Evolutionary conservation across 2,329 filamentous ascomycete genomes (phyloP).

Genomic region (Madurella fahalii): DNA sequence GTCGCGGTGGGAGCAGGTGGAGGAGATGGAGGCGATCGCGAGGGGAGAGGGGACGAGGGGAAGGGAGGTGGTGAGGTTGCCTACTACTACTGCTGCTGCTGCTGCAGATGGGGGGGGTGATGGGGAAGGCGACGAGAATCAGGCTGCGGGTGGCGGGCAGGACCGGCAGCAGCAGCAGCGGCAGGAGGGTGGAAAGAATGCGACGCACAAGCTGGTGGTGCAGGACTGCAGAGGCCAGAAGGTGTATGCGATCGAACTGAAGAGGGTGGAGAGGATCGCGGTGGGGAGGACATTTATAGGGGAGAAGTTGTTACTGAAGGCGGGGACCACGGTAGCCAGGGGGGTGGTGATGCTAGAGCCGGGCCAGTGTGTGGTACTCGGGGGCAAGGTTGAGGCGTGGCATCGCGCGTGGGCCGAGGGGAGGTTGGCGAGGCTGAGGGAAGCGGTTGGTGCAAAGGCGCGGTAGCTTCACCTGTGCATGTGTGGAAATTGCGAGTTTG

Average conservation of each 20-base stretch:
- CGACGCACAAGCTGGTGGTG: constrained; percentile 75
- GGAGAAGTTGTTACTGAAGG: constrained; percentile 70
- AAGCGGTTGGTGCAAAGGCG: constrained; percentile 30
- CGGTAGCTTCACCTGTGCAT: not conserved
- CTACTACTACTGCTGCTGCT: constrained; percentile 41
- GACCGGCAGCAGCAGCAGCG: constrained; percentile 9
- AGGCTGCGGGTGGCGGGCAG: not conserved
- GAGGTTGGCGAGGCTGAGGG: constrained; percentile 64
- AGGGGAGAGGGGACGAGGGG: constrained; percentile 72
- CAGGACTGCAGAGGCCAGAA: constrained; percentile 72
- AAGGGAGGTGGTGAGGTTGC: constrained; percentile 73
- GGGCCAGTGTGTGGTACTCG: constrained; percentile 64
- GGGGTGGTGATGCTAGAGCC: constrained; percentile 78
- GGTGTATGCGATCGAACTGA: constrained; percentile 69
- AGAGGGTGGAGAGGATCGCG: constrained; percentile 59
- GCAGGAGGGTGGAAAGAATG: constrained; percentile 35
- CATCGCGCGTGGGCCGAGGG: constrained; percentile 73
- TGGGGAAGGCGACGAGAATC: constrained; percentile 14
- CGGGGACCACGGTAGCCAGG: constrained; percentile 62
- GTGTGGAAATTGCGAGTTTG: not conserved
- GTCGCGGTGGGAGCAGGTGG: constrained; percentile 82
- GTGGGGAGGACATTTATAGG: constrained; percentile 68
- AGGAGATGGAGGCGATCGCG: constrained; percentile 70
- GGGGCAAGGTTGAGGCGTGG: constrained; percentile 79
- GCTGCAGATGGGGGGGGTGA: constrained; percentile 43